phyloP scores from a whole-genome alignment of 352 stramenopile species.

The Plasmopara muralis region DNA sequence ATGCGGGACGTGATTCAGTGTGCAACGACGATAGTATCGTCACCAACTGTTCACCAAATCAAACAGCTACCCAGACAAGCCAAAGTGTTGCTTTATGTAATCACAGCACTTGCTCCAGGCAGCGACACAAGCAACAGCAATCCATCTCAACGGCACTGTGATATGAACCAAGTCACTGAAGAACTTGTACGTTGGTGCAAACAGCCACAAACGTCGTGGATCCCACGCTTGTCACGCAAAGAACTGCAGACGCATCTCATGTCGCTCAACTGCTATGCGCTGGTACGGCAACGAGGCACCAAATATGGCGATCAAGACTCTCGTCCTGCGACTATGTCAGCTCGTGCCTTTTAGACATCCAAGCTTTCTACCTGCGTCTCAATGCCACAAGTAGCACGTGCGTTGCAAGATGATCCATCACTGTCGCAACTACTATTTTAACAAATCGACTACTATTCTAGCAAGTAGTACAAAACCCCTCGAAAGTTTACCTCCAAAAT shows the following conservation, averaged over 20 bases:
- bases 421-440: conserved; percentile 26
- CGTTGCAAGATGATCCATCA: conserved; percentile 41
- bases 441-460: conserved; percentile 4
- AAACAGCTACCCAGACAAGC: conserved; percentile 53
- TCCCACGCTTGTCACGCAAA: conserved; percentile 48
- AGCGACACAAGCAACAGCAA: conserved; percentile 12
- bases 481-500: background rate
- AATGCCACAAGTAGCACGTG: conserved; percentile 32
- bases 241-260: conserved; percentile 56
- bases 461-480: no score
- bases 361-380: conserved; percentile 48
- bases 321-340: conserved; percentile 10
- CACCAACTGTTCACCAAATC: conserved; percentile 42
- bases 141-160: conserved; percentile 13
- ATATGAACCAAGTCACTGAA: conserved; percentile 41
- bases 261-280: conserved; percentile 64
- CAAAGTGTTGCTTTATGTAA: conserved; percentile 60
- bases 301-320: conserved; percentile 10
- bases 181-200: conserved; percentile 39
- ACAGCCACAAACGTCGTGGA: conserved; percentile 37
- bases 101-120: conserved; percentile 45
- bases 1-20: conserved; percentile 42
- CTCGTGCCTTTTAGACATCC: conserved; percentile 34
- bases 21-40: conserved; percentile 40
- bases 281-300: conserved; percentile 34